Percentiles rank a stretch among this genome's conserved stretches.
Evolutionary conservation across 352 stramenopile species (phyloP).

Genomic region (Globisporangium ultimum): DNA sequence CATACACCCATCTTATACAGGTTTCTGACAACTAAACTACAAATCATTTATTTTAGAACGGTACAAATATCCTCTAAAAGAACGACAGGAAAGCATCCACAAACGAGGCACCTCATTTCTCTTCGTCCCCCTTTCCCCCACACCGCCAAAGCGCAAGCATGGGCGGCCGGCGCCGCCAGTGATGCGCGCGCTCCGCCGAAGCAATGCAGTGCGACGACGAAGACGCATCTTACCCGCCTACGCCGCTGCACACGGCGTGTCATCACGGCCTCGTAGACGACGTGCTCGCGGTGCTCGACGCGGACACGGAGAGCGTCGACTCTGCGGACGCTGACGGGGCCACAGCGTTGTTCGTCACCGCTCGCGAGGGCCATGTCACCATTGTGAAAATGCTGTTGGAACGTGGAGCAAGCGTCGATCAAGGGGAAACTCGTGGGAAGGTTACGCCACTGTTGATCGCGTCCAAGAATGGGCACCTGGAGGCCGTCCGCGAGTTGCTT

Average conservation of each 20-base stretch:
- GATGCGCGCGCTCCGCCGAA: neutral
- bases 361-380: neutral
- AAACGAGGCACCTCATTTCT: no score
- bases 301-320: neutral
- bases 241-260: conserved; percentile 2
- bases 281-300: neutral
- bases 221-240: neutral
- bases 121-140: neutral
- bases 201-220: neutral
- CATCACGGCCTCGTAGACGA: conserved; percentile 1
- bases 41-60: no score
- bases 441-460: conserved; percentile 1
- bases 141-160: neutral
- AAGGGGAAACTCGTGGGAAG: neutral
- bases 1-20: no score
- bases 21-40: no score
- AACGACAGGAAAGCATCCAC: no score
- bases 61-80: no score
- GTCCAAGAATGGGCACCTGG: neutral
- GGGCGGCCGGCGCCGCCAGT: no score
- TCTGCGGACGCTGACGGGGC: neutral
- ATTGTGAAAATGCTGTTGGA: neutral
- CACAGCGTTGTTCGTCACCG: neutral
- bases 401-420: neutral
- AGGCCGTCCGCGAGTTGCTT: neutral